These are phyloP conservation scores for Saxispiralis lemnorum DNA, from an alignment of 495 filamentous ascomycete genomes.

Conservation along the genomic window DNA sequence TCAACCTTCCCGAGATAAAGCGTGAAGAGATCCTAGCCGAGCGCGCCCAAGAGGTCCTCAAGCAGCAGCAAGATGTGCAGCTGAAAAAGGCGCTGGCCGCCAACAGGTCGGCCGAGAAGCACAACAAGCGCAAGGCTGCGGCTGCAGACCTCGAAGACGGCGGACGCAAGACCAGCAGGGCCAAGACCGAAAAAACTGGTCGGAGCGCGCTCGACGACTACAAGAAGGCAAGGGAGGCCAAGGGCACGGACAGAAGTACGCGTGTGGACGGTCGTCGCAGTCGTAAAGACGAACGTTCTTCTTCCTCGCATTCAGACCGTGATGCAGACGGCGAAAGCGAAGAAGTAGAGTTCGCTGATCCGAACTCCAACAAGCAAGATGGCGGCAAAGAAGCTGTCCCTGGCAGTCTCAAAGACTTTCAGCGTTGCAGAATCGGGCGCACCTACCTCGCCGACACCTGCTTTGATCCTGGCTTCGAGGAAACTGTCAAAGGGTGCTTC, in stretches of 20 bases:
- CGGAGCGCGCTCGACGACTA: constrained; percentile 48
- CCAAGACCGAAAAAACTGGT: constrained; percentile 42
- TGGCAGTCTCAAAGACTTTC: constrained; percentile 60
- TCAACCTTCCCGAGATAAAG: constrained; percentile 74
- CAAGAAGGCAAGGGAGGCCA: constrained; percentile 70
- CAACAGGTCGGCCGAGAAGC: constrained; percentile 44
- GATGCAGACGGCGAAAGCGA: constrained; percentile 56
- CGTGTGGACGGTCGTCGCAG: constrained; percentile 1
- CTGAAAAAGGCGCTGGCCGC: constrained; percentile 64
- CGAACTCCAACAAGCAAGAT: constrained; percentile 23
- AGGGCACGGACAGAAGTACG: constrained; percentile 45
- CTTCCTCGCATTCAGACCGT: constrained; percentile 32
- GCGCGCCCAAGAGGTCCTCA: constrained; percentile 64
- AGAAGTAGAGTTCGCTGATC: constrained; percentile 57
- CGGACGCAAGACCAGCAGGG: constrained; percentile 62
- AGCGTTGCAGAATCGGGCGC: constrained; percentile 64
- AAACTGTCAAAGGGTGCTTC: constrained; percentile 61
- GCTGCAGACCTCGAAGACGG: constrained; percentile 49
- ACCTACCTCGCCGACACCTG: constrained; percentile 67
- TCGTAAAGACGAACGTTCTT: constrained; percentile 27
- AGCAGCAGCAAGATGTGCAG: constrained; percentile 61
- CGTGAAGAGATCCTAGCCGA: constrained; percentile 81
- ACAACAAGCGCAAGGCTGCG: constrained; percentile 67
- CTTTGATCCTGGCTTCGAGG: constrained; percentile 77
- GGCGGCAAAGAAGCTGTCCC: constrained; percentile 38